A percentile compares a stretch with the other conserved stretches of the same genome.
These are phyloP conservation scores for Zygoascus hellenicus DNA, from an alignment of 1,139 yeast genomes.

Conservation along the genomic window DNA sequence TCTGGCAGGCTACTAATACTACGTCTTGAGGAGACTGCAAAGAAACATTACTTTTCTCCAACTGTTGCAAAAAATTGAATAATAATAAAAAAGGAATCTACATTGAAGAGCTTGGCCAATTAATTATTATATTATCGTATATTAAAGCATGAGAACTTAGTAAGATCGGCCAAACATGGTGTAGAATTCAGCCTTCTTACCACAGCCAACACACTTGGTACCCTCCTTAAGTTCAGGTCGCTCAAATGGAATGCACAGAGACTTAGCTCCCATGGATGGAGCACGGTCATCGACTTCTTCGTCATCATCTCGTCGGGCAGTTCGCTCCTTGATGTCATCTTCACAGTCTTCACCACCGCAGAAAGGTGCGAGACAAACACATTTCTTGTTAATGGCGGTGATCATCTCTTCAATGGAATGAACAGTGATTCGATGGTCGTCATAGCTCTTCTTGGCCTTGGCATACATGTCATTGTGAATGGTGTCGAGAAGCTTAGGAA, in stretches of 20 bases:
- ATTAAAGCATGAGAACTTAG: conserved; percentile 29
- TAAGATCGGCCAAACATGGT: conserved; percentile 97
- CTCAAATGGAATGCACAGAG: conserved; percentile 91
- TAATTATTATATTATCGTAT: no score
- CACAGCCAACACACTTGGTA: conserved; percentile 82
- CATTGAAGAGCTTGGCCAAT: no score
- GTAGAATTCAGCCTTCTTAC: conserved; percentile 63
- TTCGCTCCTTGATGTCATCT: conserved; percentile 90
- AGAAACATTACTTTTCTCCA: no score
- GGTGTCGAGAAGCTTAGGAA: conserved; percentile 72
- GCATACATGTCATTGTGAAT: conserved; percentile 70
- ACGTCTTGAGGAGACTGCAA: background rate
- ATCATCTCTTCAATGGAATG: conserved; percentile 89
- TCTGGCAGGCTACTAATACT: conserved; percentile 1
- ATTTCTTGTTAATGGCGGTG: conserved; percentile 86
- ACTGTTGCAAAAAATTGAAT: no score
- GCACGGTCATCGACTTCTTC: conserved; percentile 91
- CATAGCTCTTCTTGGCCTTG: conserved; percentile 77
- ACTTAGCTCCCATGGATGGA: conserved; percentile 99
- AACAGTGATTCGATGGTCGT: conserved; percentile 73
- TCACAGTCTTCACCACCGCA: conserved; percentile 94
- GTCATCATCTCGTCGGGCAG: conserved; percentile 76
- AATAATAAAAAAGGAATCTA: no score
- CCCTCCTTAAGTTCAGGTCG: conserved; percentile 63
- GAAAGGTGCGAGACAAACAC: conserved; percentile 92